Evolutionary conservation across 1,284 basidiomycete species (phyloP).

Genomic region (Cystobasidium slooffiae): DNA sequence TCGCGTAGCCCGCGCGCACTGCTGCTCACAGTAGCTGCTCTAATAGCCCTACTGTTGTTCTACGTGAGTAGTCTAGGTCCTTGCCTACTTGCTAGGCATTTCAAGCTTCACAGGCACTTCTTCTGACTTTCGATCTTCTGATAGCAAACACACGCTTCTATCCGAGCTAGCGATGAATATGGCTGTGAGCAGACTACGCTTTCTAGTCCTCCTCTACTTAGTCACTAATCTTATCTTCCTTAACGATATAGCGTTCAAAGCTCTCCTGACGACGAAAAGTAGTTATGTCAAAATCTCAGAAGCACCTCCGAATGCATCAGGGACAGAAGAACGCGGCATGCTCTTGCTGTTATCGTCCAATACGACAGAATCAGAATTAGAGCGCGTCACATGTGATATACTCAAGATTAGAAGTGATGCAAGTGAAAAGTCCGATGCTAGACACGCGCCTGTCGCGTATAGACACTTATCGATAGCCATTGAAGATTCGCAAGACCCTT

Average conservation of each 20-base stretch:
- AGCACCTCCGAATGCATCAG: neutral
- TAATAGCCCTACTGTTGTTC: slow-evolving; percentile 19
- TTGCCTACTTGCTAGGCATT: neutral
- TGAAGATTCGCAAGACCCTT: slow-evolving; percentile 16
- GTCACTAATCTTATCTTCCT: neutral
- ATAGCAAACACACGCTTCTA: slow-evolving; percentile 17
- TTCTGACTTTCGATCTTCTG: neutral
- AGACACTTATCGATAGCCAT: slow-evolving; percentile 9
- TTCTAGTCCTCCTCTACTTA: too few relatives aligned
- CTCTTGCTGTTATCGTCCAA: slow-evolving; percentile 15
- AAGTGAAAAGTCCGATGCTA: neutral
- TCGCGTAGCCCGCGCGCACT: slow-evolving; percentile 12
- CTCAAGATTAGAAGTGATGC: slow-evolving; percentile 20
- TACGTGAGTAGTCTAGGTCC: neutral
- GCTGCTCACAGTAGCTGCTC: slow-evolving; percentile 6
- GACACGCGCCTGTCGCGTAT: slow-evolving; percentile 10
- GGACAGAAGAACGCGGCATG: slow-evolving; percentile 17
- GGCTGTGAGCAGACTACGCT: neutral
- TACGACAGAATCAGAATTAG: slow-evolving; percentile 11
- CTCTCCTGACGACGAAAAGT: neutral
- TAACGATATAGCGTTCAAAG: slow-evolving; percentile 4
- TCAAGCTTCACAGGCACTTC: neutral
- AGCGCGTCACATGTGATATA: slow-evolving; percentile 31
- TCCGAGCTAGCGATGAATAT: slow-evolving; percentile 23
- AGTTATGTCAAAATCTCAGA: slow-evolving; percentile 12